Conservation (phyloP, 805 yeast species). For the Candida orba region DNA sequence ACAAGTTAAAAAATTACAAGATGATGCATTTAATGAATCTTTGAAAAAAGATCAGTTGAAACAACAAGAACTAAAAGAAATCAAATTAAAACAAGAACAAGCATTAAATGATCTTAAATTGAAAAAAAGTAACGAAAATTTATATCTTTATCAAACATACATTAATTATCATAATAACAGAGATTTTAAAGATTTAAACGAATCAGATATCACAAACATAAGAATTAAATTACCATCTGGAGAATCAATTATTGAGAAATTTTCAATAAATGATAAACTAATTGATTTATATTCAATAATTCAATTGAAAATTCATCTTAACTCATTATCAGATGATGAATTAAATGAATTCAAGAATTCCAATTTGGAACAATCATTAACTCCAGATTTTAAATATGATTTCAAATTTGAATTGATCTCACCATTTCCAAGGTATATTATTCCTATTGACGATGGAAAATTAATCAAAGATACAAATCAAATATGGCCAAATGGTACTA, state of each 20-base stretch:
- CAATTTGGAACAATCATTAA: not conserved
- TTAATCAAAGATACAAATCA: conserved; percentile 34
- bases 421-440: conserved; percentile 53
- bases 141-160: conserved; percentile 1
- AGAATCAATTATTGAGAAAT: conserved; percentile 37
- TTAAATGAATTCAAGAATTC: not conserved
- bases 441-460: conserved; percentile 25
- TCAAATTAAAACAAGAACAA: conserved; percentile 16
- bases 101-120: not conserved
- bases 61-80: conserved; percentile 34
- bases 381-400: conserved; percentile 23
- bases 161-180: conserved; percentile 1
- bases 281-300: conserved; percentile 45
- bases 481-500: conserved; percentile 68
- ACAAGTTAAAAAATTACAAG: conserved; percentile 55
- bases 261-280: conserved; percentile 32
- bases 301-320: conserved; percentile 31
- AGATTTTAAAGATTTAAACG: conserved; percentile 12
- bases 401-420: conserved; percentile 53
- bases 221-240: conserved; percentile 54
- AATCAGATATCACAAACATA: conserved; percentile 32
- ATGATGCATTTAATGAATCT: conserved; percentile 57
- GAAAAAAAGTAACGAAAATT: conserved; percentile 2
- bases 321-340: conserved; percentile 5
- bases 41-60: conserved; percentile 49